Evolutionary conservation across 345 rosid genomes (phyloP).

Genomic region (Draba incana): DNA sequence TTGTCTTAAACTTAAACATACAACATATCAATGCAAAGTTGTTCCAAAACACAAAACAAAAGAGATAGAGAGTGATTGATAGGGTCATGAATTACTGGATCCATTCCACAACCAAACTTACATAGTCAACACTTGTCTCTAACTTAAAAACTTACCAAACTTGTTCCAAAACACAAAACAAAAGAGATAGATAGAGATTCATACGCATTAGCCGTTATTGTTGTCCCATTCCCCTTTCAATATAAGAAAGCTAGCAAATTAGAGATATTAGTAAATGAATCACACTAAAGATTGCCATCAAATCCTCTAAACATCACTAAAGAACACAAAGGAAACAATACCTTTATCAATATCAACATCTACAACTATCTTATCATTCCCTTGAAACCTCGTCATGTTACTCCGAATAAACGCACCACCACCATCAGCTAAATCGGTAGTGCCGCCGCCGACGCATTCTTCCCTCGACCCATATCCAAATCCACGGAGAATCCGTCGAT

Average conservation of each 20-base stretch:
- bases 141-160: no score
- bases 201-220: no score
- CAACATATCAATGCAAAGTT: no score
- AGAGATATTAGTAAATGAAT: background rate
- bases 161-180: no score
- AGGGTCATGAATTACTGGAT: no score
- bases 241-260: background rate
- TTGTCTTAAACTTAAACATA: no score
- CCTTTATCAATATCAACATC: constrained; percentile 99
- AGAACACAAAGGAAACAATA: constrained; percentile 29
- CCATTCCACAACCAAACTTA: no score
- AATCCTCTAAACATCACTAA: background rate
- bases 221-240: background rate
- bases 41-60: no score
- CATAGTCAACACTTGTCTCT: no score
- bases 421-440: constrained; percentile 49
- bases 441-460: constrained; percentile 39
- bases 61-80: no score
- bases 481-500: constrained; percentile 47
- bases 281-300: background rate
- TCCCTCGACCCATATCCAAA: constrained; percentile 50
- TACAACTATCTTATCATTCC: constrained; percentile 64
- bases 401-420: constrained; percentile 47
- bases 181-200: no score
- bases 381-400: constrained; percentile 48